A percentile compares a stretch with the other conserved stretches of the same genome.
Evolutionary conservation across 345 rosid genomes (phyloP).

Genomic region (Euclidium syriacum): DNA sequence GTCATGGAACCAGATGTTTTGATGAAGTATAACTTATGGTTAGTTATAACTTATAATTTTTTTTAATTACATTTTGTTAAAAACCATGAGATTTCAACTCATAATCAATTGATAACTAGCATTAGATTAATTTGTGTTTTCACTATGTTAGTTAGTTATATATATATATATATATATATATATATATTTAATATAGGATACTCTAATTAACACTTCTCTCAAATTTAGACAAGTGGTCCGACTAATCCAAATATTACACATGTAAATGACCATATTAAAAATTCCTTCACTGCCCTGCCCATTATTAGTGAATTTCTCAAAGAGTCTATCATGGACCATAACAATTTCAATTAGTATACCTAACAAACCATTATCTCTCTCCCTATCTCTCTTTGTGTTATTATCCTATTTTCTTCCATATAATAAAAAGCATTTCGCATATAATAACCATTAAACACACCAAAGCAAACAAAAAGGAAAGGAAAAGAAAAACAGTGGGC

Average conservation of each 20-base stretch:
- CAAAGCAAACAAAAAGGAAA: neutral
- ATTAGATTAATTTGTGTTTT: too few relatives aligned
- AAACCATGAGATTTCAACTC: too few relatives aligned
- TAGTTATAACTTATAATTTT: neutral
- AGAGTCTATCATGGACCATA: slow-evolving; percentile 1
- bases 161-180: too few relatives aligned
- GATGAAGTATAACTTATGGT: neutral
- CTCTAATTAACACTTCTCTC: neutral
- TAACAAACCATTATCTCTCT: slow-evolving; percentile 25
- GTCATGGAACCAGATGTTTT: neutral
- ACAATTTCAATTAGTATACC: slow-evolving; percentile 20
- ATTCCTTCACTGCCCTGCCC: neutral
- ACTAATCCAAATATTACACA: neutral
- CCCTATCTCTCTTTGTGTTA: neutral
- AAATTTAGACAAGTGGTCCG: neutral
- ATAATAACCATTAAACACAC: slow-evolving; percentile 1
- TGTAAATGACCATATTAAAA: slow-evolving; percentile 1
- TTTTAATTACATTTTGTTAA: too few relatives aligned
- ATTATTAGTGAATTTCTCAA: slow-evolving; percentile 5
- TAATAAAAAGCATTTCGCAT: slow-evolving; percentile 1
- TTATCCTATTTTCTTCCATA: neutral
- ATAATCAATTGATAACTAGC: too few relatives aligned
- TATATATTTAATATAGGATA: too few relatives aligned
- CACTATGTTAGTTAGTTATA: too few relatives aligned
- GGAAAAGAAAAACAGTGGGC: neutral